These are phyloP conservation scores for Pistacia atlantica DNA, from an alignment of 345 rosid species.

Conservation along the genomic window DNA sequence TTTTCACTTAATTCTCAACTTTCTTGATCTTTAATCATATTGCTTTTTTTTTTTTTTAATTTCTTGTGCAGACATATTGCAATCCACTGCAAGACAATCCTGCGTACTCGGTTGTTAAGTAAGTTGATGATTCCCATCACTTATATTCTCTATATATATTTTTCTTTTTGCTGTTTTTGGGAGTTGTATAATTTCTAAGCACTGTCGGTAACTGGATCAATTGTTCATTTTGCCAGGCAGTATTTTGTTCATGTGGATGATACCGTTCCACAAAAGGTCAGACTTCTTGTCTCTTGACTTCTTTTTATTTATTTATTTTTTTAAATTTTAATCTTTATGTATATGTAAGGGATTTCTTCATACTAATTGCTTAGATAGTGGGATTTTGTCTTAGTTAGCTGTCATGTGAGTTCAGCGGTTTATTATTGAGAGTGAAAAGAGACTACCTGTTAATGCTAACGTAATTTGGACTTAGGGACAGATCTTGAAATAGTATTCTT, in stretches of 20 bases:
- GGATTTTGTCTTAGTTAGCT: background rate
- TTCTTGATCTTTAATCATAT: background rate
- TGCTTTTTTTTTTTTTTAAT: conserved; percentile 3
- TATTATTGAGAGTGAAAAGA: background rate
- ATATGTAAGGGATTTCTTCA: background rate
- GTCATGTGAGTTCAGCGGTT: background rate
- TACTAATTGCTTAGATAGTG: background rate
- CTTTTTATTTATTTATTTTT: background rate
- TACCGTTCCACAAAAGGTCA: conserved; percentile 78
- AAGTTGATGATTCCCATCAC: conserved; percentile 26
- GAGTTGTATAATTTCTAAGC: background rate
- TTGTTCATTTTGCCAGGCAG: conserved; percentile 56
- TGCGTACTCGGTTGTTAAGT: conserved; percentile 88
- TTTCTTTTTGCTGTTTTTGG: background rate
- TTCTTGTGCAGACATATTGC: conserved; percentile 51
- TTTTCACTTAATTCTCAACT: background rate
- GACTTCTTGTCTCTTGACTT: conserved; percentile 3
- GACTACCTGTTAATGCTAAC: background rate
- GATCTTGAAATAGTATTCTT: background rate
- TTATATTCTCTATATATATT: background rate
- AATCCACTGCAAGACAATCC: conserved; percentile 92
- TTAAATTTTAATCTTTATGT: background rate
- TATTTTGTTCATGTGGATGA: conserved; percentile 87
- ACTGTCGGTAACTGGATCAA: background rate
- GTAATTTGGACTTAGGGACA: background rate